phyloP scores from a whole-genome alignment of 2,329 filamentous ascomycete species.

The Fusarium avenaceum region DNA sequence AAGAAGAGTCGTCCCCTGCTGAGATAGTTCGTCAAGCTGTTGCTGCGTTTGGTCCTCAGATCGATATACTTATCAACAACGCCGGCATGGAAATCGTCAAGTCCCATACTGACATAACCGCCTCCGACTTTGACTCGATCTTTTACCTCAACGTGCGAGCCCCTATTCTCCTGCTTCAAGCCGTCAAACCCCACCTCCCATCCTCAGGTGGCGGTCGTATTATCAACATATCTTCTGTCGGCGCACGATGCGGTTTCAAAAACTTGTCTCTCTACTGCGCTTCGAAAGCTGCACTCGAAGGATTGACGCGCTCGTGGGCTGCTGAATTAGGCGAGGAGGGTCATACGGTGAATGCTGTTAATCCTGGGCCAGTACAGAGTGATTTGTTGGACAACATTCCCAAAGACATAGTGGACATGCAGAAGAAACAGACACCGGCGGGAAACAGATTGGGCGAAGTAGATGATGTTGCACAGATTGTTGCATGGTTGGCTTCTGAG shows the following conservation, averaged over 20 bases:
- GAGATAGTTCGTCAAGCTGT: constrained; percentile 12
- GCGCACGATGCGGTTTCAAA: constrained; percentile 29
- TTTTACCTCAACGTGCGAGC: constrained; percentile 38
- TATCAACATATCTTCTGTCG: constrained; percentile 33
- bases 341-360: constrained; percentile 72
- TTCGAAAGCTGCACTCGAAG: constrained; percentile 35
- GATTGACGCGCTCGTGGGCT: constrained; percentile 69
- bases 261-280: constrained; percentile 31
- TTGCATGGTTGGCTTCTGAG: constrained; percentile 66
- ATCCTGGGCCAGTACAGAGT: constrained; percentile 70
- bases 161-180: constrained; percentile 27
- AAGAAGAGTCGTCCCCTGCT: neutral
- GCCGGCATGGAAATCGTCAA: constrained; percentile 36
- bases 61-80: constrained; percentile 33
- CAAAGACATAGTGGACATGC: constrained; percentile 22
- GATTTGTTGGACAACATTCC: constrained; percentile 65
- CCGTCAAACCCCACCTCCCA: constrained; percentile 11
- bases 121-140: constrained; percentile 26
- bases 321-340: constrained; percentile 62
- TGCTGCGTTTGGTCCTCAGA: constrained; percentile 4
- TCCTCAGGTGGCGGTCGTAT: constrained; percentile 13
- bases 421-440: constrained; percentile 60
- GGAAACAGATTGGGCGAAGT: constrained; percentile 64
- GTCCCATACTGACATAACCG: constrained; percentile 6
- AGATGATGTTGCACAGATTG: constrained; percentile 68